These are phyloP conservation scores for Clavaria fumosa DNA, from an alignment of 768 basidiomycete genomes.

Conservation along the genomic window DNA sequence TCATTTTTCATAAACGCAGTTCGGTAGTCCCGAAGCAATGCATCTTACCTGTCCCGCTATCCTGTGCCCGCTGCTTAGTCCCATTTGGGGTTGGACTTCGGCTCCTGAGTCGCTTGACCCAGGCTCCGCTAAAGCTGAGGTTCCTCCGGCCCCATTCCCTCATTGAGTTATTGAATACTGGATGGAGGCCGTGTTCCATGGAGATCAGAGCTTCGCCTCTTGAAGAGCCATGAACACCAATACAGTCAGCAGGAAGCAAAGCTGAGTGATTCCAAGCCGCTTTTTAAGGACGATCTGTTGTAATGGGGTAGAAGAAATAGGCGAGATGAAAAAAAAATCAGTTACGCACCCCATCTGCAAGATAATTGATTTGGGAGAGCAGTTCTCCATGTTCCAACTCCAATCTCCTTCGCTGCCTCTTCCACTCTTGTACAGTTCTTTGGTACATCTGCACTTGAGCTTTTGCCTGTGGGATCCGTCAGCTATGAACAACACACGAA, in stretches of 20 bases:
- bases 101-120: conserved; percentile 26
- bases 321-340: conserved; percentile 5
- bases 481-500: neutral
- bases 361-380: conserved; percentile 47
- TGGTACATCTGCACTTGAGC: conserved; percentile 55
- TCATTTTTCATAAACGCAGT: neutral
- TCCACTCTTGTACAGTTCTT: conserved; percentile 50
- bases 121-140: conserved; percentile 40
- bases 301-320: neutral
- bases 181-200: conserved; percentile 3
- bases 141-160: conserved; percentile 43
- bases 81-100: conserved; percentile 10
- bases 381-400: conserved; percentile 61
- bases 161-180: conserved; percentile 19
- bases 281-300: conserved; percentile 72
- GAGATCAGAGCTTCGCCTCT: conserved; percentile 21
- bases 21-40: neutral
- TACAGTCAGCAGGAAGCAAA: conserved; percentile 69
- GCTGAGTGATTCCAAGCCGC: conserved; percentile 75
- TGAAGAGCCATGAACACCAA: conserved; percentile 76
- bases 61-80: conserved; percentile 16
- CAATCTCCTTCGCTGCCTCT: conserved; percentile 45
- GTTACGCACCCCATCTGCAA: conserved; percentile 59
- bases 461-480: conserved; percentile 31
- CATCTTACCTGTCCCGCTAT: conserved; percentile 7